phyloP scores from a whole-genome alignment of 2,329 filamentous ascomycete genomes.

The Aspergillus tamarii region DNA sequence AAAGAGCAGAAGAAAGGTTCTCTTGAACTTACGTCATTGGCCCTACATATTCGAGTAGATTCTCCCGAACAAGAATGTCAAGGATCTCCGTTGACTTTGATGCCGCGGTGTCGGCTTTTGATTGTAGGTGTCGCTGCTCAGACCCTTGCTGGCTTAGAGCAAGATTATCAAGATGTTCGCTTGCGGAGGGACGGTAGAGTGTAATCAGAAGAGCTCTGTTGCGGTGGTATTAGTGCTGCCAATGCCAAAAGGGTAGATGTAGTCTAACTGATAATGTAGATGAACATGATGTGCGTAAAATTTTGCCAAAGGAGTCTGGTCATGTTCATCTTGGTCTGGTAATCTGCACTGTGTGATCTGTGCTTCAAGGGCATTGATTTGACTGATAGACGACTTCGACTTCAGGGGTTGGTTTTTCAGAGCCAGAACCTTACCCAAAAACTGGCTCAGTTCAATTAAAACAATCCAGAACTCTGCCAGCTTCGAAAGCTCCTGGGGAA shows the following conservation, averaged over 20 bases:
- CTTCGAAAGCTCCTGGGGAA: slow-evolving; percentile 26
- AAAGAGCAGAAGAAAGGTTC: not conserved
- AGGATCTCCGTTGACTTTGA: slow-evolving; percentile 27
- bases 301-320: slow-evolving; percentile 13
- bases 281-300: slow-evolving; percentile 33
- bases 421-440: slow-evolving; percentile 28
- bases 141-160: slow-evolving; percentile 8
- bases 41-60: slow-evolving; percentile 22
- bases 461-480: slow-evolving; percentile 31
- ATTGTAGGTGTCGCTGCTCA: slow-evolving; percentile 27
- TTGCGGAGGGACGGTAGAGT: slow-evolving; percentile 33
- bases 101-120: slow-evolving; percentile 21
- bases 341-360: slow-evolving; percentile 21
- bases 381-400: slow-evolving; percentile 18
- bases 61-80: slow-evolving; percentile 25
- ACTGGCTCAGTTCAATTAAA: slow-evolving; percentile 28
- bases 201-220: slow-evolving; percentile 30
- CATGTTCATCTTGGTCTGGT: slow-evolving; percentile 21
- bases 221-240: slow-evolving; percentile 9
- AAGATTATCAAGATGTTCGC: slow-evolving; percentile 23
- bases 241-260: not conserved
- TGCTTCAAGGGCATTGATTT: slow-evolving; percentile 28
- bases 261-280: slow-evolving; percentile 32
- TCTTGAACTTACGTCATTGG: slow-evolving; percentile 32
- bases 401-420: slow-evolving; percentile 27